Evolutionary conservation across 2,329 filamentous ascomycete genomes (phyloP).

Genomic region (Coniochaeta sp.): DNA sequence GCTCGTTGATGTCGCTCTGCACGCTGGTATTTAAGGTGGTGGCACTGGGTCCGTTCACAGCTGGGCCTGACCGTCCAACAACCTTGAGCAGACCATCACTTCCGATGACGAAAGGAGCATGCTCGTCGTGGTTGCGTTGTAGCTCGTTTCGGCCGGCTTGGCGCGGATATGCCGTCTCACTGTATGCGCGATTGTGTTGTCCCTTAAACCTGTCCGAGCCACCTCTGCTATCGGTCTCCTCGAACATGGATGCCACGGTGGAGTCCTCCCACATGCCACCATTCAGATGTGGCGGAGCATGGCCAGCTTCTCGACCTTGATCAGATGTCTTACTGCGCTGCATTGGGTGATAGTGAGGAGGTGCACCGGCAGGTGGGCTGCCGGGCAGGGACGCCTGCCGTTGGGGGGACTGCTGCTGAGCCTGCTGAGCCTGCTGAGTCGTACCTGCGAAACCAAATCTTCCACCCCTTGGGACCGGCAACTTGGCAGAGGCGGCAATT

Average conservation of each 20-base stretch:
- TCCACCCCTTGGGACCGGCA: conserved; percentile 24
- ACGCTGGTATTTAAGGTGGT: conserved; percentile 12
- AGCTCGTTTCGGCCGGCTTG: conserved; percentile 7
- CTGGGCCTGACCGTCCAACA: conserved; percentile 11
- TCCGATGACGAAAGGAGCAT: conserved; percentile 23
- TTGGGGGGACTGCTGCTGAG: conserved; percentile 13
- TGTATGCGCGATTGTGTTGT: conserved; percentile 14
- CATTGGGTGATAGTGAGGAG: conserved; percentile 15
- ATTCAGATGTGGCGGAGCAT: conserved; percentile 10
- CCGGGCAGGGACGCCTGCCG: conserved; percentile 7
- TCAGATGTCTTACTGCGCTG: conserved; percentile 16
- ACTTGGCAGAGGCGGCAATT: conserved; percentile 24
- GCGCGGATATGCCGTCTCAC: conserved; percentile 10
- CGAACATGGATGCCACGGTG: conserved; percentile 25
- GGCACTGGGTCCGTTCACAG: conserved; percentile 12
- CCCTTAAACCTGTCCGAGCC: conserved; percentile 14
- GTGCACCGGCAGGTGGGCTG: neutral
- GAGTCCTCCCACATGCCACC: conserved; percentile 28
- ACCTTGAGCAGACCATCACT: conserved; percentile 31
- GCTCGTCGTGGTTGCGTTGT: conserved; percentile 11
- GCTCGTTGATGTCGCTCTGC: conserved; percentile 12
- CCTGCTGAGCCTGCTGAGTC: conserved; percentile 10
- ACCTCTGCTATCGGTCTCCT: conserved; percentile 14
- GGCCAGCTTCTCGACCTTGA: conserved; percentile 14
- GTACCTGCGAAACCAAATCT: conserved; percentile 19